Percentiles rank a stretch among this genome's conserved stretches.
phyloP scores from a whole-genome alignment of 495 filamentous ascomycete genomes.

The Podospora pseudopauciseta region DNA sequence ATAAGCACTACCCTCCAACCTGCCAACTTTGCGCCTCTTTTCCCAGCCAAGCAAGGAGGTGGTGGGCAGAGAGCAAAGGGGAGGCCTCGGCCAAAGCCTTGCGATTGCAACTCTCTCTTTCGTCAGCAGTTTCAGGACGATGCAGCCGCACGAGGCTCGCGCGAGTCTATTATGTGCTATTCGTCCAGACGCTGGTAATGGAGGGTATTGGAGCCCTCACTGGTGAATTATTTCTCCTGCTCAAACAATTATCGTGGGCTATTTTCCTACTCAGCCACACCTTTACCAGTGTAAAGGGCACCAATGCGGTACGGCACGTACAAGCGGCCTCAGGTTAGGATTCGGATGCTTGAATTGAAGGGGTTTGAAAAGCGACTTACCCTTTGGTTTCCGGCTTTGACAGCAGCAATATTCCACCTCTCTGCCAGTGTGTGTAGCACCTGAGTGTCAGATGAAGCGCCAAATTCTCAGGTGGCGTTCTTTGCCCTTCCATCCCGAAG shows the following conservation, averaged over 20 bases:
- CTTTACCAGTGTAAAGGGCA: background rate
- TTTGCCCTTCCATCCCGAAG: background rate
- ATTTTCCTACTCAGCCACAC: background rate
- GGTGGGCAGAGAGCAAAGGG: background rate
- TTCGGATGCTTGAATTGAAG: background rate
- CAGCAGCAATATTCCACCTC: background rate
- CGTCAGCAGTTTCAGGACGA: background rate
- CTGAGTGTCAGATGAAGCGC: background rate
- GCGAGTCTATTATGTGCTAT: background rate
- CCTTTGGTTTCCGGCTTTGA: background rate
- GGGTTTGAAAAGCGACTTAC: background rate
- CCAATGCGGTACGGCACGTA: background rate
- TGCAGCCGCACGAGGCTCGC: slow-evolving; percentile 5
- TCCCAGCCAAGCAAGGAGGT: background rate
- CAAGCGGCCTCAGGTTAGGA: slow-evolving; percentile 6
- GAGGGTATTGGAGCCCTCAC: background rate
- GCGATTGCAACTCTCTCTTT: background rate
- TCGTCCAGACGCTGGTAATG: background rate
- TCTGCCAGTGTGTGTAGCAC: background rate
- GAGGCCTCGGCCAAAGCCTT: slow-evolving; percentile 6
- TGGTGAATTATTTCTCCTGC: background rate
- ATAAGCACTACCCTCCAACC: background rate
- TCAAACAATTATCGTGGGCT: background rate
- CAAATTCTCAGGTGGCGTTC: background rate
- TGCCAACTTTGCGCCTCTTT: background rate